Percentiles rank a stretch among this genome's conserved stretches.
phyloP scores from a whole-genome alignment of 768 basidiomycete genomes.

The Leucosporidium creatinivorum region DNA sequence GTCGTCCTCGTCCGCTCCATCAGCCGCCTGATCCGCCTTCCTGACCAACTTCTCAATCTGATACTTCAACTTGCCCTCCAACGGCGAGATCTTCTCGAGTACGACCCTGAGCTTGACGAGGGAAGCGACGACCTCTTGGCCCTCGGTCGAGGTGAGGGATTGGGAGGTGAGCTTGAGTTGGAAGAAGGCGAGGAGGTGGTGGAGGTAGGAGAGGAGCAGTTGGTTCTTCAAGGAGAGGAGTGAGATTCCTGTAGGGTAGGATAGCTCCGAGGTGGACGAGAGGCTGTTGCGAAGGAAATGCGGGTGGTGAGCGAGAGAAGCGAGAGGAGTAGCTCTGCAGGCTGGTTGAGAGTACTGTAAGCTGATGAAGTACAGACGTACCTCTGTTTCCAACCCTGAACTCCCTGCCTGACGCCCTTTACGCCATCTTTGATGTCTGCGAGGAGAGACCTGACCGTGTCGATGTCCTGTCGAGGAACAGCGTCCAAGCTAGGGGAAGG shows the following conservation, averaged over 20 bases:
- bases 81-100: constrained; percentile 75
- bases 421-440: constrained; percentile 14
- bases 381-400: constrained; percentile 15
- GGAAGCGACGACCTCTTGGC: constrained; percentile 53
- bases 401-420: constrained; percentile 1
- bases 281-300: neutral
- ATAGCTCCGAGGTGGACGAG: constrained; percentile 11
- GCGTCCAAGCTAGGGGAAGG: too few relatives aligned
- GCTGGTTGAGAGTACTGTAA: neutral
- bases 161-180: constrained; percentile 30
- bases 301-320: neutral
- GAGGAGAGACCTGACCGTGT: constrained; percentile 16
- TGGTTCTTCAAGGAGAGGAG: constrained; percentile 82
- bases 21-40: constrained; percentile 54
- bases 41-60: constrained; percentile 91
- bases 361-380: too few relatives aligned
- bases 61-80: constrained; percentile 83
- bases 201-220: constrained; percentile 73
- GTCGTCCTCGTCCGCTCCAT: constrained; percentile 41
- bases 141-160: constrained; percentile 24
- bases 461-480: too few relatives aligned
- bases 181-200: constrained; percentile 64
- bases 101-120: constrained; percentile 72
- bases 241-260: constrained; percentile 62
- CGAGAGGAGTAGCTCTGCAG: neutral